phyloP scores from a whole-genome alignment of 768 basidiomycete species.

The Pleurotus tuoliensis region DNA sequence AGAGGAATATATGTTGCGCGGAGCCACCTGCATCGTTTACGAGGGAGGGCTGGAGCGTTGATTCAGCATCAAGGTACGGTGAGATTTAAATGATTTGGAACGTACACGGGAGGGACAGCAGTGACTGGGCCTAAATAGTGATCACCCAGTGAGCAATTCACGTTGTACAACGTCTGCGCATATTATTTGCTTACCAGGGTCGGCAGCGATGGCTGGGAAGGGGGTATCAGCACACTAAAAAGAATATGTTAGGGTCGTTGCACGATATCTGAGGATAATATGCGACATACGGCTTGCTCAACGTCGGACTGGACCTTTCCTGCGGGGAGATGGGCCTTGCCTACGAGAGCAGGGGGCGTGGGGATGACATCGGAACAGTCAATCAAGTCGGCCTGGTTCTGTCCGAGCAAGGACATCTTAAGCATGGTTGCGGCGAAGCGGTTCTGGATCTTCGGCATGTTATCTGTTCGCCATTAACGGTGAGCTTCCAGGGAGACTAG shows the following conservation, averaged over 20 bases:
- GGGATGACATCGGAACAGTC: slow-evolving; percentile 47
- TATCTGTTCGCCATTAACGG: slow-evolving; percentile 9
- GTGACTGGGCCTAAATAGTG: not conserved
- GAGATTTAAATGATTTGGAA: not conserved
- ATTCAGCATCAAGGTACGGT: not conserved
- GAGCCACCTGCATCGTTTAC: not conserved
- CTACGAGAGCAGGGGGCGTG: slow-evolving; percentile 21
- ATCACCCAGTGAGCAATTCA: not conserved
- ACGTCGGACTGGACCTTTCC: slow-evolving; percentile 23
- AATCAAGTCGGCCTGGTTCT: slow-evolving; percentile 28
- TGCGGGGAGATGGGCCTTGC: slow-evolving; percentile 27
- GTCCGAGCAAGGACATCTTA: slow-evolving; percentile 39
- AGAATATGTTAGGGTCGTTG: slow-evolving; percentile 14
- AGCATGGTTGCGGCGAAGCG: slow-evolving; percentile 39
- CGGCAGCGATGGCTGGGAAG: slow-evolving; percentile 30
- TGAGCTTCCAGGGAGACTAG: too few relatives aligned
- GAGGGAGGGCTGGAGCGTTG: not conserved
- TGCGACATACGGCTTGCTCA: slow-evolving; percentile 23
- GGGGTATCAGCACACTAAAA: slow-evolving; percentile 26
- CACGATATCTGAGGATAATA: slow-evolving; percentile 8
- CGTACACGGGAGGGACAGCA: slow-evolving; percentile 4
- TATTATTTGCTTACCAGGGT: slow-evolving; percentile 17
- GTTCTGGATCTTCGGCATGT: slow-evolving; percentile 28
- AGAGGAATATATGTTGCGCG: not conserved
- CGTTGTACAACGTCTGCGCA: not conserved